These are phyloP conservation scores for Talaromyces sp. DNA, from an alignment of 2,329 filamentous ascomycete species.

Conservation along the genomic window DNA sequence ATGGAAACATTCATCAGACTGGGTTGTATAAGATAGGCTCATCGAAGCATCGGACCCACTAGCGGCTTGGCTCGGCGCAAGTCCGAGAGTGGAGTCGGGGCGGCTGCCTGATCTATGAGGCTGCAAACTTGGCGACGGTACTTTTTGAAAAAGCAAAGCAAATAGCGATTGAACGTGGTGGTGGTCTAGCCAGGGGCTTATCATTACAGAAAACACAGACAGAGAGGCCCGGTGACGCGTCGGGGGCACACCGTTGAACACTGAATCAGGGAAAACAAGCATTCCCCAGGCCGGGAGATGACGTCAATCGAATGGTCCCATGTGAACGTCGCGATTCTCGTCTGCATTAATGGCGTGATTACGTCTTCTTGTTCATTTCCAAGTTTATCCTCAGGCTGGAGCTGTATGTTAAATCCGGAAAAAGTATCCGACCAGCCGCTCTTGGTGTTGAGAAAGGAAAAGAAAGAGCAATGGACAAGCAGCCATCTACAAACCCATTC, in stretches of 20 bases:
- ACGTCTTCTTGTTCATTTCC: neutral
- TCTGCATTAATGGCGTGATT: neutral
- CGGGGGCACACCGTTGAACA: too few species aligned
- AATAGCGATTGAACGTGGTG: neutral
- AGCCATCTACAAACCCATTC: slow-evolving; percentile 2
- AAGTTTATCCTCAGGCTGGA: neutral
- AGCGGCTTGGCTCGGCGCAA: neutral
- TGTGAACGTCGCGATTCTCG: neutral
- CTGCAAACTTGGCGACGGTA: neutral
- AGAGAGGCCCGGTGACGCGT: neutral
- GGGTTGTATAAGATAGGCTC: neutral
- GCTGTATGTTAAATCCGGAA: neutral
- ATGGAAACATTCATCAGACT: too few species aligned
- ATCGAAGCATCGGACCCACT: neutral
- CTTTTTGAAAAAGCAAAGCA: neutral
- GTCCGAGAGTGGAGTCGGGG: neutral
- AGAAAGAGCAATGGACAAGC: neutral
- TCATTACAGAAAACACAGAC: neutral
- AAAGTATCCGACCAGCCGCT: neutral
- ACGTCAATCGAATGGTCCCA: neutral
- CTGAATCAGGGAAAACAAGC: neutral
- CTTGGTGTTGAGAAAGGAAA: neutral
- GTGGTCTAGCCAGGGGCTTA: neutral
- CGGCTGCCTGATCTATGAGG: neutral
- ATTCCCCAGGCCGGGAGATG: neutral